phyloP scores from a whole-genome alignment of 2,329 filamentous ascomycete species.

The Curvularia hawaiiensis region DNA sequence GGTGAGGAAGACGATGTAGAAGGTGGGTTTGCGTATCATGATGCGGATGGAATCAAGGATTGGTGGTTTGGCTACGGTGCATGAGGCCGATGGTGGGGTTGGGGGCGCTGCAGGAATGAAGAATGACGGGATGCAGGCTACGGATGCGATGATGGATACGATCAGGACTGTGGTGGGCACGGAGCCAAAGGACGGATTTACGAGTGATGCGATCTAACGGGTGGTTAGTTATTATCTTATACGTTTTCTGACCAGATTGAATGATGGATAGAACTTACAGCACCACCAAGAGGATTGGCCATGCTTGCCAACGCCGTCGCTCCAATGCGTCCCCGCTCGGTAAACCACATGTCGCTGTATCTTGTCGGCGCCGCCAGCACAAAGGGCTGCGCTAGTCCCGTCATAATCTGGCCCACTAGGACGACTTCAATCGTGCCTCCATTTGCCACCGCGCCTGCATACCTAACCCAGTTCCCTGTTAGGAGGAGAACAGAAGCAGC shows the following conservation, averaged over 20 bases:
- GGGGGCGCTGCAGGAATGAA: slow-evolving; percentile 80
- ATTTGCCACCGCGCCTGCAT: slow-evolving; percentile 66
- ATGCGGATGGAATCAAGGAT: slow-evolving; percentile 57
- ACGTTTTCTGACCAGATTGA: neutral
- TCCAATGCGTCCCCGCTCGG: slow-evolving; percentile 77
- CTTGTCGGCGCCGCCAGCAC: slow-evolving; percentile 86
- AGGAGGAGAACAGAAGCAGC: slow-evolving; percentile 74
- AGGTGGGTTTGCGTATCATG: slow-evolving; percentile 64
- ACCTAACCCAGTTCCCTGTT: slow-evolving; percentile 89
- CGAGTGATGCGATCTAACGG: slow-evolving; percentile 69
- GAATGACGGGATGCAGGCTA: slow-evolving; percentile 74
- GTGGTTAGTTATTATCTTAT: slow-evolving; percentile 9
- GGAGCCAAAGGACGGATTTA: slow-evolving; percentile 78
- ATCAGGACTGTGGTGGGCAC: slow-evolving; percentile 85
- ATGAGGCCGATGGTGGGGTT: slow-evolving; percentile 74
- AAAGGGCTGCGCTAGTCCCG: slow-evolving; percentile 89
- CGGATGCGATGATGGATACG: slow-evolving; percentile 77
- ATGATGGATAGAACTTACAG: slow-evolving; percentile 55
- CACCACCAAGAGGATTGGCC: slow-evolving; percentile 89
- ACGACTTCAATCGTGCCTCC: slow-evolving; percentile 73
- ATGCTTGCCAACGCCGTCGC: slow-evolving; percentile 85
- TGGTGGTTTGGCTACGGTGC: slow-evolving; percentile 60
- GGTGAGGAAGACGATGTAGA: slow-evolving; percentile 81
- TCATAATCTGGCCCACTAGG: slow-evolving; percentile 91
- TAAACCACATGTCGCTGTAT: slow-evolving; percentile 96